These are phyloP conservation scores for Grifola frondosa DNA, from an alignment of 1,284 basidiomycete species.

Conservation along the genomic window DNA sequence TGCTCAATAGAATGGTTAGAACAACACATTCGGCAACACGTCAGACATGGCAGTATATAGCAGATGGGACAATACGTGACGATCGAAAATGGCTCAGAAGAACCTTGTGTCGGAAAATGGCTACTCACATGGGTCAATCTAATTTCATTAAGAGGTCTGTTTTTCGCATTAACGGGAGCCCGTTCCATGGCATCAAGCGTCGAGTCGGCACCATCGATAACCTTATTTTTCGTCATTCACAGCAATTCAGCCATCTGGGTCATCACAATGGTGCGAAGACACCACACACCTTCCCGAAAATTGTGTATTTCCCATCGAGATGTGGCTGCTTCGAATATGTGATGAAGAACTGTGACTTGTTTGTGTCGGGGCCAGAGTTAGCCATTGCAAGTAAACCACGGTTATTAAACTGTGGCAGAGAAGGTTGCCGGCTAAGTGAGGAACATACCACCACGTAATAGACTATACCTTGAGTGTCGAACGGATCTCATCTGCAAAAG, in stretches of 20 bases:
- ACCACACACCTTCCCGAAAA: slow-evolving; percentile 67
- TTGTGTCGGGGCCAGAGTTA: slow-evolving; percentile 89
- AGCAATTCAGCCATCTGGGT: background rate
- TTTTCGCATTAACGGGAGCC: slow-evolving; percentile 88
- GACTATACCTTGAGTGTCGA: slow-evolving; percentile 82
- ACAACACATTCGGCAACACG: background rate
- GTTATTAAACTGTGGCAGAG: slow-evolving; percentile 74
- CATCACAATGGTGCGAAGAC: background rate
- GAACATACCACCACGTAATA: background rate
- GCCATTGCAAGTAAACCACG: slow-evolving; percentile 97
- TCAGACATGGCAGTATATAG: slow-evolving; percentile 6
- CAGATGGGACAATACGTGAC: background rate
- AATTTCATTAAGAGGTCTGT: slow-evolving; percentile 84
- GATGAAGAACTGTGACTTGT: slow-evolving; percentile 96
- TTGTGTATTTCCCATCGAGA: slow-evolving; percentile 92
- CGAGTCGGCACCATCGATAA: slow-evolving; percentile 92
- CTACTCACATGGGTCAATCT: slow-evolving; percentile 71
- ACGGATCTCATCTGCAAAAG: slow-evolving; percentile 88
- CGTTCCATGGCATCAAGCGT: slow-evolving; percentile 90
- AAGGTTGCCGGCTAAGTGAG: slow-evolving; percentile 7
- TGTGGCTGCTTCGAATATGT: slow-evolving; percentile 91
- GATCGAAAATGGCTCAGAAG: background rate
- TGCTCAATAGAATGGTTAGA: slow-evolving; percentile 32
- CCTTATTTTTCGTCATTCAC: no score
- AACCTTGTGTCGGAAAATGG: background rate